phyloP scores from a whole-genome alignment of 495 filamentous ascomycete species.

The Neurospora tetraspora region DNA sequence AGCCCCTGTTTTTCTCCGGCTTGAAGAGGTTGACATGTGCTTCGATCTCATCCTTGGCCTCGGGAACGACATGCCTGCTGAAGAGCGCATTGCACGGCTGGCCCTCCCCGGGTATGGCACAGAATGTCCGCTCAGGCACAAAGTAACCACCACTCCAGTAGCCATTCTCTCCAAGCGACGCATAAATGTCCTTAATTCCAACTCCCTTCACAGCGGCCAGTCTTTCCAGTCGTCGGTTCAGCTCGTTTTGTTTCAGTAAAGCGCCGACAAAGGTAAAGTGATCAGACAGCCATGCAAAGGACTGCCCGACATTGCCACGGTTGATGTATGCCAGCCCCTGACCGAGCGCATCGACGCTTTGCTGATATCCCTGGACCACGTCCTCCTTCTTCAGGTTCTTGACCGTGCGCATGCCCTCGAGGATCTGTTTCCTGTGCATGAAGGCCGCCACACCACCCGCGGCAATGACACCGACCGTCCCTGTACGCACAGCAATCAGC shows the following conservation, averaged over 20 bases:
- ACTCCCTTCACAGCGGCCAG: conserved; percentile 30
- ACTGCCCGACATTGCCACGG: conserved; percentile 34
- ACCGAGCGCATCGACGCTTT: conserved; percentile 33
- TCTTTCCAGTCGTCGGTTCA: conserved; percentile 29
- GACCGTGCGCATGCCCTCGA: conserved; percentile 41
- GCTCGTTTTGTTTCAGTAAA: conserved; percentile 33
- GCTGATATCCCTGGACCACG: conserved; percentile 31
- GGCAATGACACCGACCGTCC: conserved; percentile 75
- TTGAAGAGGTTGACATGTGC: conserved; percentile 83
- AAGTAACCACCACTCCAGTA: conserved; percentile 45
- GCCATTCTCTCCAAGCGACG: conserved; percentile 39
- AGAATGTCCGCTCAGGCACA: conserved; percentile 42
- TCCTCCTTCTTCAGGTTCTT: conserved; percentile 28
- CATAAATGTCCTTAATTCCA: conserved; percentile 23
- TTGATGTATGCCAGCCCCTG: conserved; percentile 42
- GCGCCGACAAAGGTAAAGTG: conserved; percentile 40
- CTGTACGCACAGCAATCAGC: conserved; percentile 73
- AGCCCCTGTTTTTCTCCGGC: conserved; percentile 65
- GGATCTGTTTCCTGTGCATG: conserved; percentile 63
- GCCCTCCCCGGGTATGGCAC: conserved; percentile 31
- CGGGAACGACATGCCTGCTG: conserved; percentile 57
- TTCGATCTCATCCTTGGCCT: conserved; percentile 64
- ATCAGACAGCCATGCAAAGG: conserved; percentile 37
- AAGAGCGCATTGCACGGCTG: conserved; percentile 34
- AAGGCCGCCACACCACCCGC: conserved; percentile 84